Conservation (phyloP, 2,329 filamentous ascomycete species). For the Torrubiellomyces zombiae region DNA sequence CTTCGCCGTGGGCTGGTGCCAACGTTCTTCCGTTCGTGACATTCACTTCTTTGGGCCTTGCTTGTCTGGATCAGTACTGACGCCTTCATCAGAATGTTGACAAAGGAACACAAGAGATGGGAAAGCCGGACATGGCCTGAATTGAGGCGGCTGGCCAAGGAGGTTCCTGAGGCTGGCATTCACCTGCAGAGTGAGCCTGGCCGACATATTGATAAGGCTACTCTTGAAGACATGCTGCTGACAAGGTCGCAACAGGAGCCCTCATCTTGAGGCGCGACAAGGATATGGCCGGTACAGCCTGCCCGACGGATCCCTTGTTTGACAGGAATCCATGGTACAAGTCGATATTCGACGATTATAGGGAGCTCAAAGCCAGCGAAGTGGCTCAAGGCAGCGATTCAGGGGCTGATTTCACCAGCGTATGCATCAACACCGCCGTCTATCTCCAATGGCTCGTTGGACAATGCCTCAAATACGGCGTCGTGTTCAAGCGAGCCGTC, state of each 20-base stretch:
- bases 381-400: constrained; percentile 51
- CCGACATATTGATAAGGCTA: too few species aligned
- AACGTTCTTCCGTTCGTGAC: constrained; percentile 54
- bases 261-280: constrained; percentile 40
- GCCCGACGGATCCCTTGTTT: constrained; percentile 42
- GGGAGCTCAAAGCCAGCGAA: constrained; percentile 37
- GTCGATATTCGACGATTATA: constrained; percentile 53
- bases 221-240: too few species aligned
- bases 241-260: constrained; percentile 21
- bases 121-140: constrained; percentile 50
- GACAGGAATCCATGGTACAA: constrained; percentile 58
- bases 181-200: constrained; percentile 49
- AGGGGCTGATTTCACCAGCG: constrained; percentile 60
- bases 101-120: constrained; percentile 29
- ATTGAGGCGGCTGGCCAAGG: constrained; percentile 35
- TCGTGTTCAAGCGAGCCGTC: constrained; percentile 45
- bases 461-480: constrained; percentile 60
- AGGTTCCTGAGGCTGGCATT: constrained; percentile 62
- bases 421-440: constrained; percentile 81
- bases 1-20: constrained; percentile 77
- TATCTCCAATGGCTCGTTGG: constrained; percentile 78
- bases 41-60: too few species aligned
- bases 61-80: too few species aligned
- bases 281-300: constrained; percentile 30
- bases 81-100: constrained; percentile 31